Evolutionary conservation across 163 green algal genomes (phyloP).

Genomic region (Scenedesmus sp.): DNA sequence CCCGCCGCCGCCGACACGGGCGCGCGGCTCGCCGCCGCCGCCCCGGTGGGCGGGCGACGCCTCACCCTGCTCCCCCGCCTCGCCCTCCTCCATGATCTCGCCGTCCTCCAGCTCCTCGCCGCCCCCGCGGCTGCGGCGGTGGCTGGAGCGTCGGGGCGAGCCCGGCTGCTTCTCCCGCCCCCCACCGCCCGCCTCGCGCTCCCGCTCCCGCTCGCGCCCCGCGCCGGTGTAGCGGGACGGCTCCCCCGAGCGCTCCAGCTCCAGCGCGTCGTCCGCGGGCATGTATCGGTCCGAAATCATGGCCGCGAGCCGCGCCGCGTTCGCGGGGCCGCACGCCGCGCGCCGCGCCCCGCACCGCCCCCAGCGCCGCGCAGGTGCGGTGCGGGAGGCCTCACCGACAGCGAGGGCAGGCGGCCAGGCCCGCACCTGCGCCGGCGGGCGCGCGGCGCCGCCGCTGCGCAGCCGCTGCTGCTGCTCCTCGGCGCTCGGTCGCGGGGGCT

Average conservation of each 20-base stretch:
- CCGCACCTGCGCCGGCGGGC: no score
- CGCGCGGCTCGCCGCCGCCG: no score
- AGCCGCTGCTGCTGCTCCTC: no score
- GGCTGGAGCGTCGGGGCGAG: not conserved
- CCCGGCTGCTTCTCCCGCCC: not conserved
- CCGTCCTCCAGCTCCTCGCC: constrained; percentile 38
- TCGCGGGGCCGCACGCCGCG: no score
- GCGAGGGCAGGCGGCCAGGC: no score
- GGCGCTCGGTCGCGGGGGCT: no score
- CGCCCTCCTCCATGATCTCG: constrained; percentile 37
- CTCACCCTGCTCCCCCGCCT: not conserved
- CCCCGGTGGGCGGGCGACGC: not conserved
- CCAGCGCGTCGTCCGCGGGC: constrained; percentile 26
- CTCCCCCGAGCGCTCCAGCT: constrained; percentile 24
- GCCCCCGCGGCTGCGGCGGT: not conserved
- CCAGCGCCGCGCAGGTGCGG: no score
- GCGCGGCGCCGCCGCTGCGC: no score
- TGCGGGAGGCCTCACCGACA: no score
- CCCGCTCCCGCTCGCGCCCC: constrained; percentile 14
- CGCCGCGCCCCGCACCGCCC: no score
- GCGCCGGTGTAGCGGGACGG: not conserved
- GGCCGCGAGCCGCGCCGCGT: no score
- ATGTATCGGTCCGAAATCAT: constrained; percentile 39
- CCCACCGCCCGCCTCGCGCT: not conserved
- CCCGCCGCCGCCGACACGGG: no score